Conservation (phyloP, 306 rosid genomes). For the Prinsepia uniflora region DNA sequence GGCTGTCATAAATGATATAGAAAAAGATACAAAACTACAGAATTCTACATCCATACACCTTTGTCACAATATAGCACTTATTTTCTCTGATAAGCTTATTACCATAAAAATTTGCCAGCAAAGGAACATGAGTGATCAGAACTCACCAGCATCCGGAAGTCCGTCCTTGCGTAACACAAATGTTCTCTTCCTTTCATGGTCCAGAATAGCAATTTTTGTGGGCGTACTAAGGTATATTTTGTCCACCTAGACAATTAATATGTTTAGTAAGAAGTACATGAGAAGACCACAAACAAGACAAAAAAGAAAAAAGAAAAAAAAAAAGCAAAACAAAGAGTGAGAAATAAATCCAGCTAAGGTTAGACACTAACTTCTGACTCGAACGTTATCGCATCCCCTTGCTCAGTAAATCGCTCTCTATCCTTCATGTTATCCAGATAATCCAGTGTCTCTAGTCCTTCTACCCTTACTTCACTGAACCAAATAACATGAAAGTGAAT, state of each 20-base stretch:
- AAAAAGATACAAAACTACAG: no score
- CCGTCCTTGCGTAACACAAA: slow-evolving; percentile 68
- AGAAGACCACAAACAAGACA: no score
- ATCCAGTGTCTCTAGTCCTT: slow-evolving; percentile 79
- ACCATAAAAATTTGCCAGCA: neutral
- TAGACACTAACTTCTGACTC: slow-evolving; percentile 58
- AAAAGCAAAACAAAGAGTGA: slow-evolving; percentile 5
- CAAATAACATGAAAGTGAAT: neutral
- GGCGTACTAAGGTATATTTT: slow-evolving; percentile 66
- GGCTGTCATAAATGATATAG: no score
- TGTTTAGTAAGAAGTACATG: neutral
- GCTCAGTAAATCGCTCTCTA: slow-evolving; percentile 65
- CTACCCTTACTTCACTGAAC: slow-evolving; percentile 74
- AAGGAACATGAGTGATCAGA: neutral
- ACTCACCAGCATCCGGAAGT: slow-evolving; percentile 82
- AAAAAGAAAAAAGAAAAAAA: neutral
- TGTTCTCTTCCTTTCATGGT: slow-evolving; percentile 77
- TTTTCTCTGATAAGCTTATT: neutral
- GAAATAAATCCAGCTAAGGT: neutral
- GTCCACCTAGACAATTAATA: slow-evolving; percentile 51
- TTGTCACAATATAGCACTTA: no score
- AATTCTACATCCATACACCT: no score
- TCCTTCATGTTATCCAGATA: slow-evolving; percentile 74
- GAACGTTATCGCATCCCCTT: slow-evolving; percentile 72
- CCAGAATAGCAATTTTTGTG: slow-evolving; percentile 72